These are phyloP conservation scores for Tolypocladium capitatum DNA, from an alignment of 2,329 filamentous ascomycete genomes.

Conservation along the genomic window DNA sequence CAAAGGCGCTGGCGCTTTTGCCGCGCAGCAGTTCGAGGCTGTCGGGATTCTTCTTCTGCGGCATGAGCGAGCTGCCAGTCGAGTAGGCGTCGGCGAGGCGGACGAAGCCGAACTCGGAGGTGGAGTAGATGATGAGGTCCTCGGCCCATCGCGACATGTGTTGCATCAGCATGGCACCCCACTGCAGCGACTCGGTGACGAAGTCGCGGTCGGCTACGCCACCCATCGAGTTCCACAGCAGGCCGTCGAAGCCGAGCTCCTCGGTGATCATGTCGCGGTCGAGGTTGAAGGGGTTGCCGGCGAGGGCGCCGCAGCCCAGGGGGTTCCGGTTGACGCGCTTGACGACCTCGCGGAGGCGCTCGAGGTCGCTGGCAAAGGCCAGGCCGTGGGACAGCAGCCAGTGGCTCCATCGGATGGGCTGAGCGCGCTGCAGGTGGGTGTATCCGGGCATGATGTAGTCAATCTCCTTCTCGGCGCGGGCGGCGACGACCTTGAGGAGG, in stretches of 20 bases:
- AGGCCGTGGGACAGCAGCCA: slow-evolving; percentile 67
- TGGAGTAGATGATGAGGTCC: slow-evolving; percentile 75
- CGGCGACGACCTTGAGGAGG: slow-evolving; percentile 55
- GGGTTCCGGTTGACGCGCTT: slow-evolving; percentile 61
- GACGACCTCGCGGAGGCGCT: slow-evolving; percentile 61
- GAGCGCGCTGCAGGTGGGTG: slow-evolving; percentile 71
- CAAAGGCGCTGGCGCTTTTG: slow-evolving; percentile 64
- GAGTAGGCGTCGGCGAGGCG: slow-evolving; percentile 66
- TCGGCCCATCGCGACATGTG: slow-evolving; percentile 73
- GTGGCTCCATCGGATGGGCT: slow-evolving; percentile 70
- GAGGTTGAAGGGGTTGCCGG: slow-evolving; percentile 71
- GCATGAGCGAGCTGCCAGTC: slow-evolving; percentile 66
- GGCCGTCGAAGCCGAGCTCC: slow-evolving; percentile 66
- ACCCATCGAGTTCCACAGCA: slow-evolving; percentile 66
- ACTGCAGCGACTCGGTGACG: slow-evolving; percentile 68
- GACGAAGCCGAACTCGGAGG: slow-evolving; percentile 64
- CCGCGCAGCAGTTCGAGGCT: slow-evolving; percentile 59
- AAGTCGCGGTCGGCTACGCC: slow-evolving; percentile 71
- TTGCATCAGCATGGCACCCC: slow-evolving; percentile 63
- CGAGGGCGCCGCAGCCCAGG: slow-evolving; percentile 63
- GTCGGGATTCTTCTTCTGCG: slow-evolving; percentile 55
- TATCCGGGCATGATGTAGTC: slow-evolving; percentile 77
- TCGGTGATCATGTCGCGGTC: slow-evolving; percentile 17
- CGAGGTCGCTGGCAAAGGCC: slow-evolving; percentile 59
- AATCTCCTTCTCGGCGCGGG: slow-evolving; percentile 60